phyloP scores from a whole-genome alignment of 345 rosid genomes.

The Populus nigra region DNA sequence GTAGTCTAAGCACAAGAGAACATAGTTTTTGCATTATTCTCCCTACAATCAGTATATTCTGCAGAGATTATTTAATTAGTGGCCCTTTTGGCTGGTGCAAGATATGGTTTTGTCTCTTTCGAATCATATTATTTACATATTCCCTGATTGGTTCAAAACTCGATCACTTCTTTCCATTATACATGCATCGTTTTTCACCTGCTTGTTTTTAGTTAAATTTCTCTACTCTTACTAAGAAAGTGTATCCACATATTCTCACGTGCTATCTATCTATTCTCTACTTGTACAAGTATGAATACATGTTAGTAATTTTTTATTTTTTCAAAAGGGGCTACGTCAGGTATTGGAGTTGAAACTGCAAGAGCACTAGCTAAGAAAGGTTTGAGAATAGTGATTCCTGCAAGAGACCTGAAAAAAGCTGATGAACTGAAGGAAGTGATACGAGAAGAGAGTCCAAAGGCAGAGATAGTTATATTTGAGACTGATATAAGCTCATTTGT shows the following conservation, averaged over 20 bases:
- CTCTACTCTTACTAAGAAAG: background rate
- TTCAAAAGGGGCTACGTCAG: slow-evolving; percentile 78
- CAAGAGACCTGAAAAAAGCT: slow-evolving; percentile 78
- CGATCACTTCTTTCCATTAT: background rate
- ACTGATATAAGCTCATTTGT: slow-evolving; percentile 79
- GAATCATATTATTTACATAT: background rate
- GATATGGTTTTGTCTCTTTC: slow-evolving; percentile 50
- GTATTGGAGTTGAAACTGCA: slow-evolving; percentile 88
- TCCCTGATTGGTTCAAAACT: slow-evolving; percentile 7
- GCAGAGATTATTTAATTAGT: background rate
- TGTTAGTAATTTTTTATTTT: background rate
- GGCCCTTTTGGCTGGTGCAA: slow-evolving; percentile 22
- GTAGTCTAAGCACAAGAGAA: background rate
- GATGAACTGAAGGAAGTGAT: slow-evolving; percentile 54
- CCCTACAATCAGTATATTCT: background rate
- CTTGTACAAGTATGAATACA: background rate
- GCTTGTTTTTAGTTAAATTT: background rate
- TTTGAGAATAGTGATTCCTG: slow-evolving; percentile 72
- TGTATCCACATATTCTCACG: background rate
- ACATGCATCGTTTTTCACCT: background rate
- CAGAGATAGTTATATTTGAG: slow-evolving; percentile 55
- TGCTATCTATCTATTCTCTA: background rate
- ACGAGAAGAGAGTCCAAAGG: slow-evolving; percentile 52
- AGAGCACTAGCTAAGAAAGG: slow-evolving; percentile 85
- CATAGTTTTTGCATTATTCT: background rate